These are phyloP conservation scores for Verticillium longisporum DNA, from an alignment of 2,329 filamentous ascomycete genomes.

Conservation along the genomic window DNA sequence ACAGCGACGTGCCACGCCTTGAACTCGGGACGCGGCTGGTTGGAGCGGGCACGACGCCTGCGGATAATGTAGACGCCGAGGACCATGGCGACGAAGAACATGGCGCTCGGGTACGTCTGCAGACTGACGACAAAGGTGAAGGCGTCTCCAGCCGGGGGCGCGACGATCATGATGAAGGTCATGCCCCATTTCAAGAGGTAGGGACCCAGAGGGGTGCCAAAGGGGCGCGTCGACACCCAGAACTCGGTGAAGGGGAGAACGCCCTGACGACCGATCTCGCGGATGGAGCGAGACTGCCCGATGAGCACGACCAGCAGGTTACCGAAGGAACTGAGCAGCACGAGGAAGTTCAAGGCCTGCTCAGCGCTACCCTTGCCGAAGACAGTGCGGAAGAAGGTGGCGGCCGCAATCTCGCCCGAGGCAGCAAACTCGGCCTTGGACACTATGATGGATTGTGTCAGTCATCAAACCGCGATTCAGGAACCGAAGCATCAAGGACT, in stretches of 20 bases:
- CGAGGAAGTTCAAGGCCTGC: slow-evolving; percentile 49
- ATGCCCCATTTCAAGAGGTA: slow-evolving; percentile 51
- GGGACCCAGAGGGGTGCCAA: slow-evolving; percentile 55
- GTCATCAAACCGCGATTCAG: neutral
- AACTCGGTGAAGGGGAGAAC: slow-evolving; percentile 53
- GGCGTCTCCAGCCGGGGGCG: slow-evolving; percentile 55
- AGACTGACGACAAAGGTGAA: slow-evolving; percentile 59
- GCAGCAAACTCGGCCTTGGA: slow-evolving; percentile 44
- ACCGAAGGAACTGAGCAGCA: slow-evolving; percentile 50
- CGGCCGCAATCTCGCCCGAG: slow-evolving; percentile 47
- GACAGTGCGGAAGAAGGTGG: slow-evolving; percentile 51
- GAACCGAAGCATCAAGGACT: slow-evolving; percentile 2
- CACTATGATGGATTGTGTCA: slow-evolving; percentile 20
- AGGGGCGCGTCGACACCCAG: slow-evolving; percentile 57
- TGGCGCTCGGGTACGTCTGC: slow-evolving; percentile 46
- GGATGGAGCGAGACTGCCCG: slow-evolving; percentile 47
- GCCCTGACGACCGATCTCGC: slow-evolving; percentile 56
- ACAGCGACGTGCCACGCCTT: slow-evolving; percentile 52
- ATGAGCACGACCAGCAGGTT: slow-evolving; percentile 51
- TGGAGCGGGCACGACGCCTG: slow-evolving; percentile 41
- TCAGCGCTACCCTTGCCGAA: slow-evolving; percentile 44
- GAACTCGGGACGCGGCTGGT: slow-evolving; percentile 44
- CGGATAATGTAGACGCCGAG: slow-evolving; percentile 54
- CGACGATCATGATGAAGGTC: slow-evolving; percentile 53
- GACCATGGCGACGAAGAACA: slow-evolving; percentile 52